These are phyloP conservation scores for Trichoderma sp. DNA, from an alignment of 2,329 filamentous ascomycete genomes.

Conservation along the genomic window DNA sequence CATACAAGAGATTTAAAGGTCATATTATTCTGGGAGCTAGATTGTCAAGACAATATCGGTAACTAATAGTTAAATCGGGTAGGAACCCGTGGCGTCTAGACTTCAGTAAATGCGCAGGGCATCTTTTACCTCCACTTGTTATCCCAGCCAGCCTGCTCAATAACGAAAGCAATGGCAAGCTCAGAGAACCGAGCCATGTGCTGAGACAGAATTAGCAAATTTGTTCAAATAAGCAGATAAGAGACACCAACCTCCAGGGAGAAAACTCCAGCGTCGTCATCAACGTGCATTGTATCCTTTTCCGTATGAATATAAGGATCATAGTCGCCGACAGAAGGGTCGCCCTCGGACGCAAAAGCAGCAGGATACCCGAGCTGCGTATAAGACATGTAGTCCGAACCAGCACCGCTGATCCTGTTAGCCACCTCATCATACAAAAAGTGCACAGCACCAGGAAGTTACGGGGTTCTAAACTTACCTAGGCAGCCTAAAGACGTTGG, in stretches of 20 bases:
- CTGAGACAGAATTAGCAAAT: conserved; percentile 25
- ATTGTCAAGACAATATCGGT: neutral
- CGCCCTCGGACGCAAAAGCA: conserved; percentile 39
- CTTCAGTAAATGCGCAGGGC: neutral
- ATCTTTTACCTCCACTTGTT: conserved; percentile 36
- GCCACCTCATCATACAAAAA: conserved; percentile 53
- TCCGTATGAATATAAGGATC: conserved; percentile 39
- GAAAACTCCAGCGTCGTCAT: conserved; percentile 38
- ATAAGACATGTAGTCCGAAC: conserved; percentile 43
- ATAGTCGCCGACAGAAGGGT: conserved; percentile 36
- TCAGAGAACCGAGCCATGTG: conserved; percentile 42
- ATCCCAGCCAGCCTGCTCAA: conserved; percentile 41
- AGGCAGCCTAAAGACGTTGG: conserved; percentile 33
- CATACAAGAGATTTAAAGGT: neutral
- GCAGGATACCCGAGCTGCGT: conserved; percentile 40
- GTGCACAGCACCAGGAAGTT: conserved; percentile 44
- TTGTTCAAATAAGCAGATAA: neutral
- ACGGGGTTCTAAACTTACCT: conserved; percentile 23
- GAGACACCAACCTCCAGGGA: conserved; percentile 36
- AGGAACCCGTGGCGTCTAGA: neutral
- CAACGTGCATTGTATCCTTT: conserved; percentile 38
- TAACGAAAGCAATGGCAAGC: conserved; percentile 38
- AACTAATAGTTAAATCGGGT: neutral
- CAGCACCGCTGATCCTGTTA: conserved; percentile 46
- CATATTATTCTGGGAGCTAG: neutral